Base-by-base conservation (phyloP, 2,329 filamentous ascomycete species). In the Tothia fuscella region DNA sequence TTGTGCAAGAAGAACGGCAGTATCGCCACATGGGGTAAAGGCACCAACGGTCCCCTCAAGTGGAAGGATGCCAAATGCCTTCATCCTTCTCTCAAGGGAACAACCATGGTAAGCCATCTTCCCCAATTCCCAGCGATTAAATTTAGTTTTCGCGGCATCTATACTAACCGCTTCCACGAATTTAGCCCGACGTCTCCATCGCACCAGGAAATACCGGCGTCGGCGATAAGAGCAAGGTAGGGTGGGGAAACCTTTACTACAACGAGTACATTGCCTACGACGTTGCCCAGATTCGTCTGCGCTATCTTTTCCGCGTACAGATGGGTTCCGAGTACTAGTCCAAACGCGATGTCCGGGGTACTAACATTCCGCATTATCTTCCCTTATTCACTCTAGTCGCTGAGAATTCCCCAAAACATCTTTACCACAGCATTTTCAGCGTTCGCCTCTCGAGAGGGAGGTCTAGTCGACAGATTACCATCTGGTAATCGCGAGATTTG, bases 31-130 rank as follows among this genome's bases (percentile, higher is more conserved):
- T 79, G 75, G 62, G 85, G 85, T 6, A 68, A 76, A 54, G 86
- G 86, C 2, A 49, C 38, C 4, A 78, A 65, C 0, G 76, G 75
- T 0, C 86, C 85, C 1, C 63, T 57, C 14, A 65, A 65, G 32
- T 93, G 85, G 85, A 84, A 84, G 57, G 84, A 93, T 57, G 85
- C 82, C 0, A 64, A 63, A 2, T 72, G 68, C 40, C 71, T 88
- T 6, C 72, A 86, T 50, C 64, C 71, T 2, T 68, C 70, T 3
- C 63, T 93, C 32, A 64, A 72, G 44, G 85, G 84, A 0, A 70
- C 84, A 30, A 69, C 68, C 51, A 88, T 93, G 67, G 78, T 80
- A 58, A 63, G 70, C 62, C 16, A 25, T n/a, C n/a, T n/a, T n/a
- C n/a, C n/a, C n/a, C n/a, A n/a, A n/a, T n/a, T n/a, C n/a, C n/a